Base-by-base conservation (phyloP, 2,329 filamentous ascomycete genomes). In the Chalaropsis ovoidea region DNA sequence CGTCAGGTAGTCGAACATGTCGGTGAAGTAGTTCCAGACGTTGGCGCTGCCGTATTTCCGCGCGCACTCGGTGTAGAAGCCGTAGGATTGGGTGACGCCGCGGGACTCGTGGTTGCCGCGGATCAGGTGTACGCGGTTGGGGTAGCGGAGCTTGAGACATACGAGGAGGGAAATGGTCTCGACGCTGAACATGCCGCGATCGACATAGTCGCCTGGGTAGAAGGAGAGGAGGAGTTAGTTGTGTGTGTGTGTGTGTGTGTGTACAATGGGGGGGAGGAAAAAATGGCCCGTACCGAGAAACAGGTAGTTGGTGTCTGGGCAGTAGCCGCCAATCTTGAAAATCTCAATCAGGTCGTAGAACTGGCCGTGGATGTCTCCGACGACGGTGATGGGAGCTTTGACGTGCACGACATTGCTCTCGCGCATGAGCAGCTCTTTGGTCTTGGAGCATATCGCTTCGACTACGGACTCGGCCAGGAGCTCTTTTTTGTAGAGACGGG, bases 381-480 rank as follows among this genome's bases (percentile, higher is more conserved):
- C 94, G 10, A 99, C 94, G 17, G 94, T 99, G 67, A 99, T 90
- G 1, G 94, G 94, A 41, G 94, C 92, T 71, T 86, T 86, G 69
- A 99, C 95, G 76, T 99, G 94, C 68, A 99, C 94, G 69, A 99
- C 94, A 77, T 99, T 99, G 83, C 93, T 97, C 84, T 99, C 94
- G 74, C 95, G 93, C 94, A 99, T 99, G 71, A 99, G 83, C 71
- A 99, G 82, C 80, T 99, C 94, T 75, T 99, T 99, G 24, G 95
- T 94, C 77, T 99, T 99, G 76, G 94, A 92, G 79, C 94, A 99
- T 85, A 99, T 93, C 72, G 94, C 94, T 79, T 99, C 94, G 76
- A 99, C 93, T 70, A 99, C 92, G 52, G 93, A 96, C 77, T 99
- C 94, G 72, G 94, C 92, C 67, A 99, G 85, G 68, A 99, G 84